These are phyloP conservation scores for Eucalyptus viminalis DNA, from an alignment of 345 rosid species.

Conservation along the genomic window DNA sequence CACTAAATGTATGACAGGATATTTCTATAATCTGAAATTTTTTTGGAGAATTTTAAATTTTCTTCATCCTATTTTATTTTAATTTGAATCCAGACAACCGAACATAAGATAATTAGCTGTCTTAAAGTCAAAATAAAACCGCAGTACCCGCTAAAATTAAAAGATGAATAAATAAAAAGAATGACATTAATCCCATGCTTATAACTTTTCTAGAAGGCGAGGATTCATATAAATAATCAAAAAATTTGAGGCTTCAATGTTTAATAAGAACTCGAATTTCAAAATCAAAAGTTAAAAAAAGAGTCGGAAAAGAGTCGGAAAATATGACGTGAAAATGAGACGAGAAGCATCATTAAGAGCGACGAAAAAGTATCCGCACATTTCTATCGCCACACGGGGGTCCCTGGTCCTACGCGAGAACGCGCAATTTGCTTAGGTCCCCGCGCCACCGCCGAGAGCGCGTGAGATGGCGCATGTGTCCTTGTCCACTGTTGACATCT, in stretches of 20 bases:
- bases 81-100: too few species aligned
- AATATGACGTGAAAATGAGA: not conserved
- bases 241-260: not conserved
- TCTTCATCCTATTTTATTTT: too few species aligned
- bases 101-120: too few species aligned
- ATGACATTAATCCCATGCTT: not conserved
- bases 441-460: not conserved
- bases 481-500: not conserved
- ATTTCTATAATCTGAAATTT: too few species aligned
- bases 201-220: not conserved
- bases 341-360: not conserved
- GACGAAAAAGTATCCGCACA: not conserved
- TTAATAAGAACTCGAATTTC: not conserved
- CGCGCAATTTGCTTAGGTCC: not conserved
- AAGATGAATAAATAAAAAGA: not conserved
- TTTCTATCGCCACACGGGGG: not conserved
- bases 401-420: not conserved
- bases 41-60: too few species aligned
- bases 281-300: not conserved
- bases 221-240: not conserved
- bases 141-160: fast-evolving
- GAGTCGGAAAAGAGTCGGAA: not conserved
- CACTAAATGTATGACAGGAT: too few species aligned
- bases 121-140: too few species aligned
- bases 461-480: not conserved